Base-by-base conservation (phyloP, 768 basidiomycete genomes). In the Hericium rajendrae region DNA sequence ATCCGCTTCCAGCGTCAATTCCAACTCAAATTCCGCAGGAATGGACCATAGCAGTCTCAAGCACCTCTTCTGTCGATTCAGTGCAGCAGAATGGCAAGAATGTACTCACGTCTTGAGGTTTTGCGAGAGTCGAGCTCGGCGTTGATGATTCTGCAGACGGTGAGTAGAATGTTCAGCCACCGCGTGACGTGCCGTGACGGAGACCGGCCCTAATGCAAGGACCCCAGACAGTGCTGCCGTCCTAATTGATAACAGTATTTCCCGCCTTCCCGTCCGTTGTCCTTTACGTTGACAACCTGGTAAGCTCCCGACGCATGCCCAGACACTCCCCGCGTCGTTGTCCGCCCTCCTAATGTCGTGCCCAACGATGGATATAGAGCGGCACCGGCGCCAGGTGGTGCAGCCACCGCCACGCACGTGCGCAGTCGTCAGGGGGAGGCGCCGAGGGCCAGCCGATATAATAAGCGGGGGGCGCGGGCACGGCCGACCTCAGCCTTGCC, bases 391-490 rank as follows among this genome's bases (percentile, higher is more conserved):
- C 32, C 9, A 32, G 32, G 1, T 32, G 32, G 32, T 32, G 32
- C 32, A 32, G 32, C 32, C 32, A 32, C 32, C 32, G 32, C 28
- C 20, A 53, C 32, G 39, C 52, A 53, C 52, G 52, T 53, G 52
- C 39, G 38, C 26, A 15, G 15, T 18, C 32, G 37, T 40, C 32
- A 40, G 52, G 37, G 52, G 16, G 18, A 38, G 22, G 38, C 49
- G 46, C 54, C 54, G 41, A 38, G 26, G 38, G 51, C 22, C 15
- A 24, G 49, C 15, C 16, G 4, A 57, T 62, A 62, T 60, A 61
- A 58, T 53, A 61, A n/a, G 20, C 51, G 52, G 28, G 22, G 28
- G 48, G 55, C 32, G 40, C 15, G 10, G 50, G 38, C 38, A 37
- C 41, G 48, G 52, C 53, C 48, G 22, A 37, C 40, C 37, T 28